Evolutionary conservation across 768 basidiomycete species (phyloP).

Genomic region (Psilocybe subaeruginosa): DNA sequence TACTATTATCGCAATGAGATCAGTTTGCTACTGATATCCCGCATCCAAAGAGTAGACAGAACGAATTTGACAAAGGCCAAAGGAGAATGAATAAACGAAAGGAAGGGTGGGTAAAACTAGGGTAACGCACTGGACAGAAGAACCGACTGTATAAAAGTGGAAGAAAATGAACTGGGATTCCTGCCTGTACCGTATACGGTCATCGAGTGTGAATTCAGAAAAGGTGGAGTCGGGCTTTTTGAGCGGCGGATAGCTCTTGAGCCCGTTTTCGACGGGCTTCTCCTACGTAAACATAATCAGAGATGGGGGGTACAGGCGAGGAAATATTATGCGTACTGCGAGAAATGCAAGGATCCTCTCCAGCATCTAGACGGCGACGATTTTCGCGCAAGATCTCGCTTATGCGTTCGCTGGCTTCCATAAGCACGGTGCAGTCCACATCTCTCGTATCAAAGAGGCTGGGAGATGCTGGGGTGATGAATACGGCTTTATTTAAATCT

Average conservation of each 20-base stretch:
- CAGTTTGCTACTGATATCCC: too few relatives aligned
- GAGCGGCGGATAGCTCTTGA: conserved; percentile 18
- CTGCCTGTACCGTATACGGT: neutral
- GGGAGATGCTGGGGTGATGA: conserved; percentile 14
- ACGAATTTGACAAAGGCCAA: too few relatives aligned
- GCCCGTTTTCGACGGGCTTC: conserved; percentile 24
- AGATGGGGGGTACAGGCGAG: neutral
- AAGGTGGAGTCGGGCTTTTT: conserved; percentile 3
- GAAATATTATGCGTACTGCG: conserved; percentile 17
- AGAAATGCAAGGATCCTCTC: conserved; percentile 20
- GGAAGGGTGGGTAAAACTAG: too few relatives aligned
- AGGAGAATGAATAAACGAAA: too few relatives aligned
- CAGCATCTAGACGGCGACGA: conserved; percentile 22
- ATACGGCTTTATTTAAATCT: conserved; percentile 13
- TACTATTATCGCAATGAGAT: too few relatives aligned
- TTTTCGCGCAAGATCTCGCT: conserved; percentile 26
- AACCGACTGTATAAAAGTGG: too few relatives aligned
- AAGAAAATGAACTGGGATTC: too few relatives aligned
- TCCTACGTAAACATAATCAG: conserved; percentile 1
- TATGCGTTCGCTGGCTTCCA: conserved; percentile 24
- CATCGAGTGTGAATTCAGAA: neutral
- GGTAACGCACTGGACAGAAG: too few relatives aligned
- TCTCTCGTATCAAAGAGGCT: neutral
- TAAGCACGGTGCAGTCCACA: conserved; percentile 2
- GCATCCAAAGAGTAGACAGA: too few relatives aligned